These are phyloP conservation scores for Erigeron canadensis DNA, from an alignment of 129 eudicot species.

Conservation along the genomic window DNA sequence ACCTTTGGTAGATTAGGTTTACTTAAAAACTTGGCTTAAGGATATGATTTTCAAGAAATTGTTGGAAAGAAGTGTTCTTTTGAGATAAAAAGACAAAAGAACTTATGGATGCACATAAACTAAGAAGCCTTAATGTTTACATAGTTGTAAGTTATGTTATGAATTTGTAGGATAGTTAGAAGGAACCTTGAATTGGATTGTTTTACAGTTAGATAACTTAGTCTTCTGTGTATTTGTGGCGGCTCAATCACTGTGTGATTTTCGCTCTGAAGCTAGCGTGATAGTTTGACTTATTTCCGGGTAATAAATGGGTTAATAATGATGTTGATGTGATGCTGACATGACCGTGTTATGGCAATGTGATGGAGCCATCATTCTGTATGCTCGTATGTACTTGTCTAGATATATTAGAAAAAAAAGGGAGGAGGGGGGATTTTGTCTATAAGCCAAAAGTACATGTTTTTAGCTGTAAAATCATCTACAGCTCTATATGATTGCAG, in stretches of 20 bases:
- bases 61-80: not conserved
- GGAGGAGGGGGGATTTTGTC: not conserved
- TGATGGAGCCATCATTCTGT: no score
- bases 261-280: no score
- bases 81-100: not conserved
- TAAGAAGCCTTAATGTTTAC: not conserved
- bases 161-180: not conserved
- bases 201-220: no score
- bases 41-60: not conserved
- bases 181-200: not conserved
- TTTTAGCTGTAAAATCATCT: not conserved
- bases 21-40: not conserved
- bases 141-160: not conserved
- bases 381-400: not conserved
- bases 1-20: slow-evolving; percentile 18
- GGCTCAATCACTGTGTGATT: no score
- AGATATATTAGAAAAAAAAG: no score
- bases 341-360: no score
- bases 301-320: no score
- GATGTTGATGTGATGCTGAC: no score
- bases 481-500: slow-evolving; percentile 20
- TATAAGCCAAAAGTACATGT: not conserved
- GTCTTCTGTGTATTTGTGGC: no score
- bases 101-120: not conserved
- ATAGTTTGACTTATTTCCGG: no score